Conservation (phyloP, 139 green algal species). For the Picochlorum sp. region DNA sequence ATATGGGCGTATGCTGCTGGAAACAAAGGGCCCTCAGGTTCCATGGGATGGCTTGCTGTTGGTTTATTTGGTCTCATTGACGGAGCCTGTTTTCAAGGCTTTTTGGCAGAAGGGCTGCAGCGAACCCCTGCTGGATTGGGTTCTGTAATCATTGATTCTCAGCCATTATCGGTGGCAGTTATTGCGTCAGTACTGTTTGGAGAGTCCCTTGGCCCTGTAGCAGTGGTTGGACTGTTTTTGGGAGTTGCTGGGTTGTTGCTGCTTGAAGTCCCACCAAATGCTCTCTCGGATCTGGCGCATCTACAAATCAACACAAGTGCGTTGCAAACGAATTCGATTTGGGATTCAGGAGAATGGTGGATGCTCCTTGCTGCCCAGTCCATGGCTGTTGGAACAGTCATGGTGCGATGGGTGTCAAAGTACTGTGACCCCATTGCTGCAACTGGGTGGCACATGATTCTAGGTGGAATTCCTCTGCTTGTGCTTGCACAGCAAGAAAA, state of each 20-base stretch:
- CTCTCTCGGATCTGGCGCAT: conserved; percentile 11
- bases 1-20: conserved; percentile 62
- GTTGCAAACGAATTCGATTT: conserved; percentile 15
- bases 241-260: conserved; percentile 81
- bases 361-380: conserved; percentile 95
- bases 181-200: conserved; percentile 88
- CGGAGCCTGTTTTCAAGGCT: conserved; percentile 82
- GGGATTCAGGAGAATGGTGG: conserved; percentile 82
- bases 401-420: conserved; percentile 80
- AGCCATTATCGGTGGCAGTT: conserved; percentile 90
- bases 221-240: conserved; percentile 55
- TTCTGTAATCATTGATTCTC: conserved; percentile 92
- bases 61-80: conserved; percentile 83
- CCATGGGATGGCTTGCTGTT: conserved; percentile 74
- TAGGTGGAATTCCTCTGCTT: conserved; percentile 73
- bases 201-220: conserved; percentile 54
- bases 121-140: conserved; percentile 74
- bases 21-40: conserved; percentile 45
- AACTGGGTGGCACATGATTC: conserved; percentile 96
- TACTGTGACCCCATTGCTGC: conserved; percentile 84
- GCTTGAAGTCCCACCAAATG: conserved; percentile 68
- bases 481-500: conserved; percentile 36
- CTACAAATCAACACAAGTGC: not conserved
- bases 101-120: conserved; percentile 68
- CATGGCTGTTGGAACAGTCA: conserved; percentile 95